These are phyloP conservation scores for Penicillium sp. DNA, from an alignment of 2,329 filamentous ascomycete species.

Conservation along the genomic window DNA sequence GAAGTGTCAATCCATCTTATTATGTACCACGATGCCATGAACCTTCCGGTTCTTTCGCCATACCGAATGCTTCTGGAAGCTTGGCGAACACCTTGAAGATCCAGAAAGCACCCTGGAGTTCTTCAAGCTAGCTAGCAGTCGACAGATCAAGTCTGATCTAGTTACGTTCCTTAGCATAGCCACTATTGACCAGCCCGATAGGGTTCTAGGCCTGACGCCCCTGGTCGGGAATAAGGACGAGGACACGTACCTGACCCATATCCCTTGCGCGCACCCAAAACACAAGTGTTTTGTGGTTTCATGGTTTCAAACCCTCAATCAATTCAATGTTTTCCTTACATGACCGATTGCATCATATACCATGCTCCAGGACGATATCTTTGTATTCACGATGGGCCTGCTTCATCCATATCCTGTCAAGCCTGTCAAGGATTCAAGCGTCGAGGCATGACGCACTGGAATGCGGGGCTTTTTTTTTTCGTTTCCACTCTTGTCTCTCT, in stretches of 20 bases:
- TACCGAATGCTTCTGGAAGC: constrained; percentile 3
- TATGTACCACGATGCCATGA: neutral
- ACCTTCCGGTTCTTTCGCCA: constrained; percentile 5
- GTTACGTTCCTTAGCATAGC: neutral
- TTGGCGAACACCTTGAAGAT: neutral
- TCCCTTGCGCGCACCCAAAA: constrained; percentile 23
- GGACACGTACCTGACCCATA: constrained; percentile 26
- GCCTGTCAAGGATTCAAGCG: neutral
- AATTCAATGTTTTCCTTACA: constrained; percentile 16
- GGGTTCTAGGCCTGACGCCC: neutral
- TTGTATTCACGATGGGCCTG: neutral
- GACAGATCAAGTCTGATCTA: neutral
- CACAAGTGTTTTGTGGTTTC: constrained; percentile 12
- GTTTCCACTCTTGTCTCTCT: constrained; percentile 6
- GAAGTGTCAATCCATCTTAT: neutral
- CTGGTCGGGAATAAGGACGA: neutral
- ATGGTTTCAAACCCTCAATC: constrained; percentile 11
- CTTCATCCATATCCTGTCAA: neutral
- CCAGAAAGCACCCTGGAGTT: neutral
- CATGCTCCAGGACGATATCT: neutral
- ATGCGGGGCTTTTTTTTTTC: constrained; percentile 10
- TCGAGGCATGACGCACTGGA: constrained; percentile 9
- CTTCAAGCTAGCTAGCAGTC: neutral
- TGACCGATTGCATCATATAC: constrained; percentile 18
- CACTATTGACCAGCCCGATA: neutral